These are phyloP conservation scores for Penicillium subrubescens DNA, from an alignment of 495 filamentous ascomycete species.

Conservation along the genomic window DNA sequence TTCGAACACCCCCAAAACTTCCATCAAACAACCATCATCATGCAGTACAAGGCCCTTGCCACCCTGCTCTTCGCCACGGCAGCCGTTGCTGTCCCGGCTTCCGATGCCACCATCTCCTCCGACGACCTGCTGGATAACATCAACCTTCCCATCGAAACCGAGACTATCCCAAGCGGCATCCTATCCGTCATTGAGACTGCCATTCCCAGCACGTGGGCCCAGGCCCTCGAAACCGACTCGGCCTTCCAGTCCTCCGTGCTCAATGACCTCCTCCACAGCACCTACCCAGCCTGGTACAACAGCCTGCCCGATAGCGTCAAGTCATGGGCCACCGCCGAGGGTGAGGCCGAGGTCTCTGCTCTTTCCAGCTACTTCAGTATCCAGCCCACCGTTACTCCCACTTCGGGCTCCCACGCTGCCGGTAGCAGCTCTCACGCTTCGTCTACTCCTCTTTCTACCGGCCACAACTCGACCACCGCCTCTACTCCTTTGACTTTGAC, in stretches of 20 bases:
- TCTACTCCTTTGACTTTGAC: constrained; percentile 1
- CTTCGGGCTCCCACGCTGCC: constrained; percentile 1
- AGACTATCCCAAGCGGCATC: constrained; percentile 14
- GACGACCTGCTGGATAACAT: constrained; percentile 2
- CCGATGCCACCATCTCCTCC: background rate
- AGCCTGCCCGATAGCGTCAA: constrained; percentile 24
- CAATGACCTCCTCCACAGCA: constrained; percentile 14
- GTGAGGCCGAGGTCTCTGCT: constrained; percentile 14
- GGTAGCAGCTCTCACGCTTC: background rate
- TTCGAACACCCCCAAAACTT: background rate
- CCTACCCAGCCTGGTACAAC: constrained; percentile 27
- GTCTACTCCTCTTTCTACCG: background rate
- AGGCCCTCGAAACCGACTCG: constrained; percentile 10
- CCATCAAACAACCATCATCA: constrained; percentile 8
- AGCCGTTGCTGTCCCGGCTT: constrained; percentile 22
- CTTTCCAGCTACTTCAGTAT: constrained; percentile 5
- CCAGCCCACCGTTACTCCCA: background rate
- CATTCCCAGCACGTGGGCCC: constrained; percentile 20
- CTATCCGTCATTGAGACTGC: constrained; percentile 20
- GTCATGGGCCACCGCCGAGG: constrained; percentile 21
- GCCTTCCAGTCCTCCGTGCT: constrained; percentile 16
- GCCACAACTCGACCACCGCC: background rate
- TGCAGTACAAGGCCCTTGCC: constrained; percentile 30
- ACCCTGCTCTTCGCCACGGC: constrained; percentile 22
- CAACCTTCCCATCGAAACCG: background rate